Percentiles rank a stretch among this genome's conserved stretches.
phyloP scores from a whole-genome alignment of 2,329 filamentous ascomycete genomes.

The Ploettnerulaceae sp. region DNA sequence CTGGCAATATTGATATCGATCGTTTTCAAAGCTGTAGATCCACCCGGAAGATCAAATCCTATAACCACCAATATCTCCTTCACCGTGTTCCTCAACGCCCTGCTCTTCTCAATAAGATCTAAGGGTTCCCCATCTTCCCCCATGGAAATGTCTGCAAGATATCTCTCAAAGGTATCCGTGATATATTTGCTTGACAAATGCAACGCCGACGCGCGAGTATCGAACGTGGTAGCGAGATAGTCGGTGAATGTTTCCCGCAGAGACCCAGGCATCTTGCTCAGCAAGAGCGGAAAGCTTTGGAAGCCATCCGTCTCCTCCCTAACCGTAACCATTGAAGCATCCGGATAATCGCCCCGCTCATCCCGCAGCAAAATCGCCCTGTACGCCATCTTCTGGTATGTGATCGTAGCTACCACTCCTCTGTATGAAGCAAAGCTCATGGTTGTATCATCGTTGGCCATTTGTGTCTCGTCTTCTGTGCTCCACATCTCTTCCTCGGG shows the following conservation, averaged over 20 bases:
- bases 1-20: constrained; percentile 40
- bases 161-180: constrained; percentile 30
- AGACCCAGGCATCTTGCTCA: constrained; percentile 42
- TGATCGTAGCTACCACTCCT: constrained; percentile 27
- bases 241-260: constrained; percentile 40
- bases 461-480: constrained; percentile 17
- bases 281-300: constrained; percentile 40
- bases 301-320: constrained; percentile 30
- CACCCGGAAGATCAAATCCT: constrained; percentile 29
- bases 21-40: constrained; percentile 34
- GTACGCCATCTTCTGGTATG: constrained; percentile 32
- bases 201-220: constrained; percentile 38
- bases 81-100: constrained; percentile 21
- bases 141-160: constrained; percentile 24
- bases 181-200: constrained; percentile 37
- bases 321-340: constrained; percentile 15
- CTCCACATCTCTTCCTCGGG: constrained; percentile 37
- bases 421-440: constrained; percentile 14
- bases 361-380: constrained; percentile 27
- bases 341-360: constrained; percentile 7
- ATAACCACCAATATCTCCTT: constrained; percentile 28
- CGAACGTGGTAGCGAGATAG: constrained; percentile 41
- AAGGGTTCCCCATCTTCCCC: constrained; percentile 20
- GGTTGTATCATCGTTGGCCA: constrained; percentile 18
- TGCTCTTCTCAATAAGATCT: constrained; percentile 14